A percentile compares a stretch with the other conserved stretches of the same genome.
phyloP scores from a whole-genome alignment of 2,329 filamentous ascomycete species.

The Cladosporium halotolerans region DNA sequence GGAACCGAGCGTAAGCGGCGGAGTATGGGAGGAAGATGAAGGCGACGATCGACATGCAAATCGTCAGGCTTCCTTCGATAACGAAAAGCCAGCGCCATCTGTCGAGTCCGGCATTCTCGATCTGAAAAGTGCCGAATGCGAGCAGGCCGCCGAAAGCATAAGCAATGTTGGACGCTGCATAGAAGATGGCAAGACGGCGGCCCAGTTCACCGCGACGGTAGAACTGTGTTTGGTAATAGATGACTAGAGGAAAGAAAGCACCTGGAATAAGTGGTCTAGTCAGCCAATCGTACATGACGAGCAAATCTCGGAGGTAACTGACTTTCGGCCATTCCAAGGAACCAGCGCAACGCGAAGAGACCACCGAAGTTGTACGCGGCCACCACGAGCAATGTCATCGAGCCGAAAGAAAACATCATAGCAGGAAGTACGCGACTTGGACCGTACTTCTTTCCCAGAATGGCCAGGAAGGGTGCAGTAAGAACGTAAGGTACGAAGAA shows the following conservation, averaged over 20 bases:
- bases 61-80: constrained; percentile 52
- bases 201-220: constrained; percentile 67
- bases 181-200: constrained; percentile 65
- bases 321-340: constrained; percentile 58
- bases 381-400: constrained; percentile 55
- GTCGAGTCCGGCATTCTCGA: constrained; percentile 43
- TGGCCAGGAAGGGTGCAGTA: constrained; percentile 58
- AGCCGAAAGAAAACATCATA: constrained; percentile 64
- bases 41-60: constrained; percentile 55
- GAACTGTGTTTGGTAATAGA: constrained; percentile 56
- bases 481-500: constrained; percentile 73
- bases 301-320: background rate
- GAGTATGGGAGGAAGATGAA: constrained; percentile 63
- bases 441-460: constrained; percentile 63
- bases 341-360: constrained; percentile 62
- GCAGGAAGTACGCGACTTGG: constrained; percentile 58
- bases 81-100: constrained; percentile 63
- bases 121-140: constrained; percentile 57
- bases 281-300: background rate
- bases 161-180: constrained; percentile 69
- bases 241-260: constrained; percentile 64
- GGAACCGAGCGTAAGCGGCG: constrained; percentile 58
- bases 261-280: background rate
- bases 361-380: constrained; percentile 56
- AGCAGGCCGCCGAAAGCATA: constrained; percentile 58